These are phyloP conservation scores for Colletotrichum sojae DNA, from an alignment of 2,329 filamentous ascomycete species.

Conservation along the genomic window DNA sequence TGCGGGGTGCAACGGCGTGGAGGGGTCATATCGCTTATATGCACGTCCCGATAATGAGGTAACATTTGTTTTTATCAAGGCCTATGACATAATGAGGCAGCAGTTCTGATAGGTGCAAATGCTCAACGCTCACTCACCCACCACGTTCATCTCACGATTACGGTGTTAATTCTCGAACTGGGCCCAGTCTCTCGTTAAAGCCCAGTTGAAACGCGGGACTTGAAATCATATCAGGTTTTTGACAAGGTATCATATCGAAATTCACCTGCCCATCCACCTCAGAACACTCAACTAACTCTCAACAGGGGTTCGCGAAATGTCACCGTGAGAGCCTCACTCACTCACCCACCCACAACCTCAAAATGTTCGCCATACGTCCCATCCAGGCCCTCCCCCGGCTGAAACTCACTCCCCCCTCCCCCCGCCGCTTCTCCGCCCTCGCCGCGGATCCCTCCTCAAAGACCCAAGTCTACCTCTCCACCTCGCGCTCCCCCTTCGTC, in stretches of 20 bases:
- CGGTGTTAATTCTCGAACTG: not conserved
- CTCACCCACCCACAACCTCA: not conserved
- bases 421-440: slow-evolving; percentile 43
- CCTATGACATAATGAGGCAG: not conserved
- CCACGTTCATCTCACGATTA: slow-evolving; percentile 38
- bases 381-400: not conserved
- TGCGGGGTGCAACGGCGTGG: slow-evolving; percentile 30
- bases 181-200: not conserved
- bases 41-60: slow-evolving; percentile 32
- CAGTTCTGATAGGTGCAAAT: slow-evolving; percentile 37
- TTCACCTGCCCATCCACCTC: too few species aligned
- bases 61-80: slow-evolving; percentile 14
- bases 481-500: slow-evolving; percentile 80
- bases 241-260: too few species aligned
- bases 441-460: slow-evolving; percentile 60
- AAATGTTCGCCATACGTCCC: slow-evolving; percentile 16
- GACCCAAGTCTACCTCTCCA: slow-evolving; percentile 80
- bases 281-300: not conserved
- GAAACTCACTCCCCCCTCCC: too few species aligned
- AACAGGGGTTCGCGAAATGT: slow-evolving; percentile 11
- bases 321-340: slow-evolving; percentile 9
- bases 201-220: not conserved
- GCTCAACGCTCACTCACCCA: slow-evolving; percentile 34
- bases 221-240: not conserved
- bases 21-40: slow-evolving; percentile 30